Conservation (phyloP, 768 basidiomycete species). For the Megacollybia marginata region DNA sequence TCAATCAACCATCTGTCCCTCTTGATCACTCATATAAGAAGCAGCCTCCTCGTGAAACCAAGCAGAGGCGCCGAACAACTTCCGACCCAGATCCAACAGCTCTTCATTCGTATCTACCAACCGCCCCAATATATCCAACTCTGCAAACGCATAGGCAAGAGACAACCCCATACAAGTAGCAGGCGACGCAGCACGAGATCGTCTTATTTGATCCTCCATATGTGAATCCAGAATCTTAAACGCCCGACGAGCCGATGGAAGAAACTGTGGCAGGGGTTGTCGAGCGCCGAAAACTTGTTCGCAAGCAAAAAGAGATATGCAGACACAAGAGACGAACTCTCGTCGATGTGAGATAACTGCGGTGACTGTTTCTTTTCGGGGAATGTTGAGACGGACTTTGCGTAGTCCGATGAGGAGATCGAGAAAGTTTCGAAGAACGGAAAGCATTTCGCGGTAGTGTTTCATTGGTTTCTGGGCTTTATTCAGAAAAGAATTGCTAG, state of each 20-base stretch:
- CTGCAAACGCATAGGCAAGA: constrained; percentile 34
- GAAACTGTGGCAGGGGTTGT: constrained; percentile 41
- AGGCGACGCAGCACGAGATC: constrained; percentile 3
- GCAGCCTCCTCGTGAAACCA: constrained; percentile 26
- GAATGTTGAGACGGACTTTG: constrained; percentile 40
- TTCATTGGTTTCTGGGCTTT: constrained; percentile 35
- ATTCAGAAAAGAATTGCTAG: not conserved
- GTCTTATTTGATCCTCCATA: constrained; percentile 25
- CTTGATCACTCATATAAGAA: not conserved
- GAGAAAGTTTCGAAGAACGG: constrained; percentile 30
- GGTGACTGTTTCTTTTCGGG: constrained; percentile 33
- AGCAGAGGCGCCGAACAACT: constrained; percentile 36
- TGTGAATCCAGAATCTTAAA: constrained; percentile 24
- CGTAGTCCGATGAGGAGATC: constrained; percentile 38
- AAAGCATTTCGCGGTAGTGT: constrained; percentile 30
- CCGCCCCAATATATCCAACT: constrained; percentile 31
- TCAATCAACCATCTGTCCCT: too few species aligned
- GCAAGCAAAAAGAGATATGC: constrained; percentile 39
- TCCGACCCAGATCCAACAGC: constrained; percentile 29
- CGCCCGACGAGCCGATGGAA: constrained; percentile 37
- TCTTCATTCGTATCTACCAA: constrained; percentile 36
- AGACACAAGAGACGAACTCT: constrained; percentile 40
- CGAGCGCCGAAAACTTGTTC: constrained; percentile 40
- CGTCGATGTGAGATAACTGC: constrained; percentile 30
- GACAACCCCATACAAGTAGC: constrained; percentile 27